phyloP scores from a whole-genome alignment of 2,329 filamentous ascomycete genomes.

The Colletotrichum filicis region DNA sequence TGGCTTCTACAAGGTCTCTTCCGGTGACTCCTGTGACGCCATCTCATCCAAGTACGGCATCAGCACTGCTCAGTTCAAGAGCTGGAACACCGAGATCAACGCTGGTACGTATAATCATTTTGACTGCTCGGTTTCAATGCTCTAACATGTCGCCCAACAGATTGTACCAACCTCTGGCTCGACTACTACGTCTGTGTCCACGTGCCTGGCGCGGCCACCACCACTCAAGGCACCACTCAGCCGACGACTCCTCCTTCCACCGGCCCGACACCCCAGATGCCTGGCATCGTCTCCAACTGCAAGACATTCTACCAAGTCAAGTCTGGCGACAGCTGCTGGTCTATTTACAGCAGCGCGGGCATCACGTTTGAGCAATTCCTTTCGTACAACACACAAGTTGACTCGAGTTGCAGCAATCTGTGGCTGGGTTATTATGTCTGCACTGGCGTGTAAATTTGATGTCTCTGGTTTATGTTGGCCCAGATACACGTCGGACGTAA shows the following conservation, averaged over 20 bases:
- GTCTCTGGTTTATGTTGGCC: too few relatives aligned
- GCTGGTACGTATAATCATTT: neutral
- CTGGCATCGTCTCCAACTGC: neutral
- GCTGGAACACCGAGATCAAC: constrained; percentile 21
- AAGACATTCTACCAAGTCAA: neutral
- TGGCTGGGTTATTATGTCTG: neutral
- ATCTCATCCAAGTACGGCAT: constrained; percentile 17
- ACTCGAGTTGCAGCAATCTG: neutral
- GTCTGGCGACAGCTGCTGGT: neutral
- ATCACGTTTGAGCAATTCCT: neutral
- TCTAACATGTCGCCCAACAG: neutral
- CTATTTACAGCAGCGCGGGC: neutral
- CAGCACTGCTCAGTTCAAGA: constrained; percentile 43
- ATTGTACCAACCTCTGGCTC: constrained; percentile 13
- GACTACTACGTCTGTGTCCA: constrained; percentile 20
- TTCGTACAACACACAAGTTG: neutral
- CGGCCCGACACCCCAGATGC: neutral
- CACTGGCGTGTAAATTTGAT: neutral
- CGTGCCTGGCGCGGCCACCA: neutral
- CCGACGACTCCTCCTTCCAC: neutral
- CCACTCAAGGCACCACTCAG: neutral
- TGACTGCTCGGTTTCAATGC: neutral
- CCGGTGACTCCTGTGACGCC: constrained; percentile 14
- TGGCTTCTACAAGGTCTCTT: constrained; percentile 11
- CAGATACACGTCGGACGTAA: too few relatives aligned